phyloP scores from a whole-genome alignment of 768 basidiomycete genomes.

The Tubosaeta sp. region DNA sequence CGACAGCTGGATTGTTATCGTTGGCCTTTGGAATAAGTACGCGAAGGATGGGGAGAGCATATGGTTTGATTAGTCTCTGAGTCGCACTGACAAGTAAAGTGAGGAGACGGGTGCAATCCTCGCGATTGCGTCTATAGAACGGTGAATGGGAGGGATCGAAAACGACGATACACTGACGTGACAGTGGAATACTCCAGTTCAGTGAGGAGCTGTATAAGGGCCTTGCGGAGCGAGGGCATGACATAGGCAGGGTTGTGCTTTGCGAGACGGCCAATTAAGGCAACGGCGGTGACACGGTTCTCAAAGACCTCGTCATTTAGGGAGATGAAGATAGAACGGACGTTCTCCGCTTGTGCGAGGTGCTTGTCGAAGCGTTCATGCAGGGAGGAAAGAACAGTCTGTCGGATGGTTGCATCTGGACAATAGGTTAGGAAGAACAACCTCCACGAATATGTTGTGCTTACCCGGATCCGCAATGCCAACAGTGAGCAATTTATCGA shows the following conservation, averaged over 20 bases:
- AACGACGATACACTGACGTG: constrained; percentile 46
- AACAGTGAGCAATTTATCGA: constrained; percentile 92
- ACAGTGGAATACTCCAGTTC: constrained; percentile 96
- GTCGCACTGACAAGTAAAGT: constrained; percentile 89
- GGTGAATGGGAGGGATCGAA: neutral
- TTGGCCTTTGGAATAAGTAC: constrained; percentile 88
- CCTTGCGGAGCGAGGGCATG: constrained; percentile 94
- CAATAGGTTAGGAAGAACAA: constrained; percentile 6
- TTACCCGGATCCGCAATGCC: constrained; percentile 94
- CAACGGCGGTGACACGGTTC: constrained; percentile 87
- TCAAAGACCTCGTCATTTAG: constrained; percentile 96
- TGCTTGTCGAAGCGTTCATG: constrained; percentile 96
- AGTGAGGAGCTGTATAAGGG: constrained; percentile 91
- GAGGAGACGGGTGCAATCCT: constrained; percentile 89
- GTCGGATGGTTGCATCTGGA: constrained; percentile 70
- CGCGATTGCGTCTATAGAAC: constrained; percentile 66
- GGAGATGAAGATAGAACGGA: constrained; percentile 95
- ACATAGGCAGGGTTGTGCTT: constrained; percentile 98
- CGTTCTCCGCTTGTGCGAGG: constrained; percentile 95
- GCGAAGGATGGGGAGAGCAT: constrained; percentile 90
- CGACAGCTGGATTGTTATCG: constrained; percentile 81
- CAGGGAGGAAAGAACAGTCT: constrained; percentile 79
- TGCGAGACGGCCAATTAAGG: constrained; percentile 88
- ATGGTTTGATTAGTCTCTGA: constrained; percentile 91
- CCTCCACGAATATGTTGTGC: neutral